phyloP scores from a whole-genome alignment of 306 rosid species.

The Dryas alaskensis region DNA sequence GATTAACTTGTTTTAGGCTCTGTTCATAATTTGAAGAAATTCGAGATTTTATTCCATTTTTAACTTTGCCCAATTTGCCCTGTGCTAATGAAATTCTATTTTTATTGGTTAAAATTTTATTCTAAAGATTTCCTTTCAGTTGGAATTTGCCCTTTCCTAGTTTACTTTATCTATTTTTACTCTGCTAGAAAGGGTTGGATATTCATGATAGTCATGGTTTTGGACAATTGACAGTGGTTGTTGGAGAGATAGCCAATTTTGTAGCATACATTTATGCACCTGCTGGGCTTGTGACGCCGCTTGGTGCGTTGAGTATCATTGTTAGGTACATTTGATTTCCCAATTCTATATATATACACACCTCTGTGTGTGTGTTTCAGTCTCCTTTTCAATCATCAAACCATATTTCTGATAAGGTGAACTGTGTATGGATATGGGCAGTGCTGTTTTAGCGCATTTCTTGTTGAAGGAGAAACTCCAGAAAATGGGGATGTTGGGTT shows the following conservation, averaged over 20 bases:
- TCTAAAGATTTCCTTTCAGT: neutral
- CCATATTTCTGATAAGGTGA: neutral
- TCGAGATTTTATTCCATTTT: neutral
- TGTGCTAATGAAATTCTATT: neutral
- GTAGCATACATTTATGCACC: slow-evolving; percentile 83
- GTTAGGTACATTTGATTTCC: slow-evolving; percentile 51
- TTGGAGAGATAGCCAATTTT: slow-evolving; percentile 84
- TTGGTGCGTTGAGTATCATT: slow-evolving; percentile 90
- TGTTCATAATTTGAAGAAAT: slow-evolving; percentile 1
- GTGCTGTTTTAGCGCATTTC: slow-evolving; percentile 87
- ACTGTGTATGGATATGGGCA: slow-evolving; percentile 29
- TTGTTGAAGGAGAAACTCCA: slow-evolving; percentile 73
- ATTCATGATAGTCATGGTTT: slow-evolving; percentile 1
- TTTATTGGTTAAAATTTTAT: neutral
- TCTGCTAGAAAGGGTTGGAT: slow-evolving; percentile 13
- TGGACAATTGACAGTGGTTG: slow-evolving; percentile 58
- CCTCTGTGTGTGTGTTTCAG: neutral
- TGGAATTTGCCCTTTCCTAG: neutral
- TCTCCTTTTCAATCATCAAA: neutral
- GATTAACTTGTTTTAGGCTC: neutral
- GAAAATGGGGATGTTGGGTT: slow-evolving; percentile 86
- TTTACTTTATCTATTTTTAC: neutral
- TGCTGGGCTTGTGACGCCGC: slow-evolving; percentile 85
- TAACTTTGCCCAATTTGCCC: neutral
- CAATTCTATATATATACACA: neutral